These are phyloP conservation scores for Vitis hybrid DNA, from an alignment of 177 flowering plant genomes.

Conservation along the genomic window DNA sequence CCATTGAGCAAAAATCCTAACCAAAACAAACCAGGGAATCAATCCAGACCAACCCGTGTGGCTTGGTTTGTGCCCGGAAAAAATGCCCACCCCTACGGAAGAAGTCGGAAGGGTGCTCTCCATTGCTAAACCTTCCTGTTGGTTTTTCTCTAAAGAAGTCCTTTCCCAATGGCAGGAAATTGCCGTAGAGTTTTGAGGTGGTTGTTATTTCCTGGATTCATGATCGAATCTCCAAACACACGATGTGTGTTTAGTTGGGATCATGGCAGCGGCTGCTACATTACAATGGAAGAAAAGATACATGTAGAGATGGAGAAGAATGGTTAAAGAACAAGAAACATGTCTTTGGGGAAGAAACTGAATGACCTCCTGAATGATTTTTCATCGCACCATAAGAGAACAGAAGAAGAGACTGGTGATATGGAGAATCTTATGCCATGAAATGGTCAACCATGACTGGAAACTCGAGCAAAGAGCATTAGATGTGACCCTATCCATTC, in stretches of 20 bases:
- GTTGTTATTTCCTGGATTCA: conserved; percentile 46
- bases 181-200: conserved; percentile 23
- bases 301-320: not conserved
- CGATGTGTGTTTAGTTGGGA: conserved; percentile 15
- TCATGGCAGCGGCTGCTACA: not conserved
- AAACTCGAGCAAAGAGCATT: too few species aligned
- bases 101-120: conserved; percentile 41
- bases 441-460: too few species aligned
- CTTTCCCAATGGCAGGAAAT: conserved; percentile 40
- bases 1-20: too few species aligned
- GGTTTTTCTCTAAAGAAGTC: conserved; percentile 35
- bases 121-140: conserved; percentile 52
- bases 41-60: too few species aligned
- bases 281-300: too few species aligned
- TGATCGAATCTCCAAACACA: conserved; percentile 42
- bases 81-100: too few species aligned
- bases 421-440: too few species aligned
- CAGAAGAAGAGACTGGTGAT: too few species aligned
- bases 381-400: not conserved
- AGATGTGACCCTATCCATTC: too few species aligned
- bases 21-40: too few species aligned
- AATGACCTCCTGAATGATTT: not conserved
- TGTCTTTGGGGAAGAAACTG: not conserved
- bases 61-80: too few species aligned
- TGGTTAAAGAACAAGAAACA: not conserved